Base-by-base conservation (phyloP, 352 stramenopile genomes). In the Phytophthora colocasiae region DNA sequence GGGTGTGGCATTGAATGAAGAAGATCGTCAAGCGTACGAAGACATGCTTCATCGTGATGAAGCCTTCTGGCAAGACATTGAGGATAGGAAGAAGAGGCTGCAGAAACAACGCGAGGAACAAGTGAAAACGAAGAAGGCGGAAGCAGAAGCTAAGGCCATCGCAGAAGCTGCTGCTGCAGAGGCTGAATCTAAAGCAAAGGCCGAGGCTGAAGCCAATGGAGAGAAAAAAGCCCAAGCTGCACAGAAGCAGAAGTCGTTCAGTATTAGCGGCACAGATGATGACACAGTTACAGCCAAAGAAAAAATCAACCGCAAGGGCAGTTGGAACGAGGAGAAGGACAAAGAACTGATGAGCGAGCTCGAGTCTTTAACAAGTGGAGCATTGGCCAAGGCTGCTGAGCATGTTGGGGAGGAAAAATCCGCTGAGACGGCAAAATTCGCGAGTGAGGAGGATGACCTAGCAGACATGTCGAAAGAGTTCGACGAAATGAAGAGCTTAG, bases 41-140 rank as follows among this genome's bases (percentile, higher is more conserved):
- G 85, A 95, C 31, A 96, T 96, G 88, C 73, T 96, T 58, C 83
- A 93, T 53, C 84, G 87, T 11, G 88, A 96, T 58, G 86, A 95
- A 66, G 78, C 82, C 3, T 96, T 96, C 57, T 96, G 88, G 88
- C 79, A 76, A 14, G 88, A 95, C 29, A 96, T 96, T 60, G 88
- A 93, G 61, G 82, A 83, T 34, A 66, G 88, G 27, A 96, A 96
- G 53, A 79, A 78, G 38, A 63, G 86, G 9, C 66, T 93, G 15
- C 80, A 93, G 68, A 87, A 84, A 57, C 65, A 86, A 60, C 85
- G 85, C 27, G 85, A 93, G 51, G 83, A 92, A 31, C 83, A 91
- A 48, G 19, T 78, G 17, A 79, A 81, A 57, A 93, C 90, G 60
- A 90, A 88, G 52, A 75, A 91, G 41, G 66, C 71, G 7, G 79